A percentile compares a stretch with the other conserved stretches of the same genome.
These are phyloP conservation scores for Geosmithia putterillii DNA, from an alignment of 2,329 filamentous ascomycete species.

Conservation along the genomic window DNA sequence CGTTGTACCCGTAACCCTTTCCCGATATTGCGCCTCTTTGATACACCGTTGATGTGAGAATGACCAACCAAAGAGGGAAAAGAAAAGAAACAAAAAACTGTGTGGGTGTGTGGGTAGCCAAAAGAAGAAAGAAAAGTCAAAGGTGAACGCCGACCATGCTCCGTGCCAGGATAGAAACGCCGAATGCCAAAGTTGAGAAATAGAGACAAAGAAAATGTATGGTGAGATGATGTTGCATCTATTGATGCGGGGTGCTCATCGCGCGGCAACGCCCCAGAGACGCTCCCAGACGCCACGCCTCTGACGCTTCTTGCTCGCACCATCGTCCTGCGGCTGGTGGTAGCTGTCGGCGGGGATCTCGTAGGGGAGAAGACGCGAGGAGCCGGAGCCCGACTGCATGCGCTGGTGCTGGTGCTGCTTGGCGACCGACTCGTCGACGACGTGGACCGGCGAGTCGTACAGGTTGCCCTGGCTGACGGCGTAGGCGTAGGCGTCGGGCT, in stretches of 20 bases:
- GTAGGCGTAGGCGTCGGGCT: constrained; percentile 29
- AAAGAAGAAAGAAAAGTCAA: too few species aligned
- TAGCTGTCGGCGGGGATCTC: constrained; percentile 42
- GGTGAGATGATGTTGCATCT: background rate
- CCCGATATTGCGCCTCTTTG: too few species aligned
- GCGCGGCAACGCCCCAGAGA: constrained; percentile 33
- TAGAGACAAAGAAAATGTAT: too few species aligned
- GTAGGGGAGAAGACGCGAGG: constrained; percentile 37
- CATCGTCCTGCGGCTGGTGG: constrained; percentile 35
- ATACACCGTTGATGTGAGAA: too few species aligned
- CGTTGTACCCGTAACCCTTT: too few species aligned
- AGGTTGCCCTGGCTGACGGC: constrained; percentile 24
- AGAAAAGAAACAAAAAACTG: too few species aligned
- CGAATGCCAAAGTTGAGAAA: too few species aligned
- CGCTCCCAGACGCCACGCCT: constrained; percentile 40
- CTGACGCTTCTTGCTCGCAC: constrained; percentile 31
- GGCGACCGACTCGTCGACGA: constrained; percentile 22
- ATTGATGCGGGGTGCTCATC: too few species aligned
- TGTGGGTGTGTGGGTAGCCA: too few species aligned
- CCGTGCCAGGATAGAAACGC: too few species aligned
- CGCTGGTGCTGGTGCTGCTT: constrained; percentile 1
- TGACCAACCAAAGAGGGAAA: too few species aligned
- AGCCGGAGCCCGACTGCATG: constrained; percentile 10
- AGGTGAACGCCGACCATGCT: too few species aligned
- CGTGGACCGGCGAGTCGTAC: constrained; percentile 36